Percentiles rank a stretch among this genome's conserved stretches.
phyloP scores from a whole-genome alignment of 2,329 filamentous ascomycete species.

The Pyricularia sp. region DNA sequence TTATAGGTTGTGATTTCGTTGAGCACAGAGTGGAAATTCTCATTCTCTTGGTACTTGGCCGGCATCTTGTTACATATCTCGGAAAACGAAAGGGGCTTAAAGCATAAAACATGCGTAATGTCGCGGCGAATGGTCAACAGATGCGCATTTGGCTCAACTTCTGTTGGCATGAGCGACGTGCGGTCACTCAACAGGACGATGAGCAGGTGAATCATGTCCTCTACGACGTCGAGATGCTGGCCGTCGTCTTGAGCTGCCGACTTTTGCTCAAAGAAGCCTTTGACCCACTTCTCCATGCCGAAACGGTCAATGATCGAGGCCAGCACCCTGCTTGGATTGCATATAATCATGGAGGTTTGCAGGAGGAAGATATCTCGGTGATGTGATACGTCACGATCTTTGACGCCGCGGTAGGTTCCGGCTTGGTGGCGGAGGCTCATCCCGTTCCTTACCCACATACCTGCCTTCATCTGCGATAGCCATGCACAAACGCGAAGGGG shows the following conservation, averaged over 20 bases:
- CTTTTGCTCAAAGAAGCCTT: conserved; percentile 62
- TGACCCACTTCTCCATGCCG: conserved; percentile 77
- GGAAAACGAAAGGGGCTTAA: conserved; percentile 90
- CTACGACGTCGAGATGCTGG: conserved; percentile 84
- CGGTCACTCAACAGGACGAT: conserved; percentile 86
- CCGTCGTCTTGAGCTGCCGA: conserved; percentile 67
- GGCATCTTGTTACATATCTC: conserved; percentile 78
- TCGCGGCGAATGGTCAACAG: conserved; percentile 69
- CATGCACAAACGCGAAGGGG: conserved; percentile 88
- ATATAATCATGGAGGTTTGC: conserved; percentile 80
- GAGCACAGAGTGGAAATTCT: conserved; percentile 74
- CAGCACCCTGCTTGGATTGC: conserved; percentile 69
- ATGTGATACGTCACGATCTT: conserved; percentile 81
- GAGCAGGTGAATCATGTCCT: conserved; percentile 89
- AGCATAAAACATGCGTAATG: conserved; percentile 86
- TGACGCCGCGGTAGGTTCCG: conserved; percentile 80
- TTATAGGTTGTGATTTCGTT: conserved; percentile 83
- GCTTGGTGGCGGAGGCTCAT: conserved; percentile 93
- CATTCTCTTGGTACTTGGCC: conserved; percentile 78
- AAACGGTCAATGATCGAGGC: conserved; percentile 87
- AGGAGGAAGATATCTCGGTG: conserved; percentile 90
- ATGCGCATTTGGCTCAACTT: conserved; percentile 52
- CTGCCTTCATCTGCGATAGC: conserved; percentile 95
- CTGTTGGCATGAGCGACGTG: conserved; percentile 53
- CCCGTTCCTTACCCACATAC: conserved; percentile 97